These are phyloP conservation scores for Simmondsia chinensis DNA, from an alignment of 148 eudicot species.

Conservation along the genomic window DNA sequence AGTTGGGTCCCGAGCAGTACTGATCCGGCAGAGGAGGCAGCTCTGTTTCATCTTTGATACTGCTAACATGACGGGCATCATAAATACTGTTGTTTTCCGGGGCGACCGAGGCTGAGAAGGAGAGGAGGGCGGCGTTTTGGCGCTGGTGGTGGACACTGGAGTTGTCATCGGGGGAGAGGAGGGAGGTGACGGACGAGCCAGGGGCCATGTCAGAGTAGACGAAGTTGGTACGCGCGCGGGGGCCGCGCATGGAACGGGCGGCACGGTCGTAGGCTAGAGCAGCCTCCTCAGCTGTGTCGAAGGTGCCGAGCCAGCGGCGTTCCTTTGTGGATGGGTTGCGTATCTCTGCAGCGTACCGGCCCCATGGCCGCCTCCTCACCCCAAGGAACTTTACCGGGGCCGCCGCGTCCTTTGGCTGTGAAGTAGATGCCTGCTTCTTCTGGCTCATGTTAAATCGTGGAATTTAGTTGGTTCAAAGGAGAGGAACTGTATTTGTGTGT, in stretches of 20 bases:
- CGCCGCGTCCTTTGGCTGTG: background rate
- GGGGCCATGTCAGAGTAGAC: constrained; percentile 38
- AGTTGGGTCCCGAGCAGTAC: too few species aligned
- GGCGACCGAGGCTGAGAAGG: constrained; percentile 11
- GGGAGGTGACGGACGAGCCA: constrained; percentile 39
- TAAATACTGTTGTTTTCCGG: background rate
- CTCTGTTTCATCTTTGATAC: constrained; percentile 12
- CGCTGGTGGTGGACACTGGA: background rate
- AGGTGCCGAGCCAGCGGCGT: constrained; percentile 53
- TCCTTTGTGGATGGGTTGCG: constrained; percentile 51
- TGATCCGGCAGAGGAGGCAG: constrained; percentile 28
- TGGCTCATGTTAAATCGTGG: too few species aligned
- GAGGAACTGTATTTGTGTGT: too few species aligned
- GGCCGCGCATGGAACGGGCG: constrained; percentile 47
- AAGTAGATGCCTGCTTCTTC: too few species aligned
- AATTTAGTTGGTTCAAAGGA: too few species aligned
- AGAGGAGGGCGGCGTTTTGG: background rate
- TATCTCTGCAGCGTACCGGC: constrained; percentile 52
- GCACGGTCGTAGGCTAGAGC: constrained; percentile 48
- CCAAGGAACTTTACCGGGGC: constrained; percentile 35
- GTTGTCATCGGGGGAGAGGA: constrained; percentile 25
- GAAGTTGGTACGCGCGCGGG: constrained; percentile 46
- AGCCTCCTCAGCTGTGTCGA: constrained; percentile 51
- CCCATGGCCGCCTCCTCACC: constrained; percentile 49
- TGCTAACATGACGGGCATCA: background rate